Evolutionary conservation across 176 grass and related monocot species (phyloP).

Genomic region (Lolium rigidum): DNA sequence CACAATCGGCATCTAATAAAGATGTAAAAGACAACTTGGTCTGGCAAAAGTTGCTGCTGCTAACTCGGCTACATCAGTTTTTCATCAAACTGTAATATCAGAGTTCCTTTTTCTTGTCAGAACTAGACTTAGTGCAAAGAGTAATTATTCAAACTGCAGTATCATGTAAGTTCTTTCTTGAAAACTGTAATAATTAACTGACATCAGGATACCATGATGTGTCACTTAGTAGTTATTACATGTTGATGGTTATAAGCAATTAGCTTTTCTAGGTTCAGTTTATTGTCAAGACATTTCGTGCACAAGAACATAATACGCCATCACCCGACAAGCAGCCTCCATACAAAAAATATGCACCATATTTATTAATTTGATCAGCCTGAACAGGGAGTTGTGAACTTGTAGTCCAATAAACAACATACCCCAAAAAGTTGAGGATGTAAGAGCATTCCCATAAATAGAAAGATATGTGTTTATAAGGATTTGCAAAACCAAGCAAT

Average conservation of each 20-base stretch:
- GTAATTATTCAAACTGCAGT: constrained; percentile 16
- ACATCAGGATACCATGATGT: constrained; percentile 6
- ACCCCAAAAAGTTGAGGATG: background rate
- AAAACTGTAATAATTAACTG: constrained; percentile 21
- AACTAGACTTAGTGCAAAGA: background rate
- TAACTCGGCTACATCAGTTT: background rate
- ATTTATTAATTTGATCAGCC: background rate
- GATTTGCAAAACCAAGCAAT: constrained; percentile 1
- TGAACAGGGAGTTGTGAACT: background rate
- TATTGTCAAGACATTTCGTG: constrained; percentile 23
- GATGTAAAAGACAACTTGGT: no score
- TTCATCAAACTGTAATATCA: constrained; percentile 28
- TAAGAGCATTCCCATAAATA: constrained; percentile 1
- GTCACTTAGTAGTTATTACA: background rate
- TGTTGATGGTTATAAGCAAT: background rate
- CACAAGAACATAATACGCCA: constrained; percentile 8
- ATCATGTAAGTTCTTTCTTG: background rate
- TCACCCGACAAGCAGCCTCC: constrained; percentile 11
- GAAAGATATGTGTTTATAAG: background rate
- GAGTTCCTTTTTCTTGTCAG: constrained; percentile 1
- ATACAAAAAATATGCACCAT: background rate
- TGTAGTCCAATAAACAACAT: background rate
- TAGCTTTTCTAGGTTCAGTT: constrained; percentile 21
- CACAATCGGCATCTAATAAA: no score
- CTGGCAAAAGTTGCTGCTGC: no score